Base-by-base conservation (phyloP, 495 filamentous ascomycete species). In the Penicillium taxi region DNA sequence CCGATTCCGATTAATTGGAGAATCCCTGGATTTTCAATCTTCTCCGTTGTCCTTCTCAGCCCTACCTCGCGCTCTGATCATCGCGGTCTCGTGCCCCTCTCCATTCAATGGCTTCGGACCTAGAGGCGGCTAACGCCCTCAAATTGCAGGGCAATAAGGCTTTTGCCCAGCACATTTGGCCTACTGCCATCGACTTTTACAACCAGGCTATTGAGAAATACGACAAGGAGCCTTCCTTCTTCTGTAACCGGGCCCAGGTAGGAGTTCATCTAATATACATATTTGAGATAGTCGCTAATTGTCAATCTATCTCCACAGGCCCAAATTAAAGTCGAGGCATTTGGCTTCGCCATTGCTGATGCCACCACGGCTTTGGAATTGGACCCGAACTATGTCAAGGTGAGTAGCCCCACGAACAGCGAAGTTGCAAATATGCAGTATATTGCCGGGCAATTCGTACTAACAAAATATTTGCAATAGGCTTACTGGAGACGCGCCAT, bases 121-220 rank as follows among this genome's bases (percentile, higher is more conserved):
- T 64, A 52, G 80, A 86, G 41, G 73, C 80, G 56, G 89, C 90
- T 33, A 72, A 76, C 41, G 81, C 79, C 48, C 67, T 93, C 42
- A 99, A 99, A 72, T 77, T 86, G 61, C 77, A 94, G 58, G 91
- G 91, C 40, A 99, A 99, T 66, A 82, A 86, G 52, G 88, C 87
- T 26, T 94, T 96, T 61, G 78, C 80, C 15, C 62, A 74, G 13
- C 86, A 94, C 52, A 81, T 96, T 61, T 99, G 91, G 90, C 69
- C 74, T 18, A 70, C 69, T 15, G 91, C 91, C 2, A 72, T 94
- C 22, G 81, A 90, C 15, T 81, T 80, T 45, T 99, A 99, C 62
- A 81, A 77, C 34, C 75, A 90, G 61, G 91, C 91, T 22, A 96
- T 99, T 48, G 84, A 86, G 40, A 62, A 82, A 47, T 82, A 94